phyloP scores from a whole-genome alignment of 2,329 filamentous ascomycete species.

The Xenoacremonium recifei region DNA sequence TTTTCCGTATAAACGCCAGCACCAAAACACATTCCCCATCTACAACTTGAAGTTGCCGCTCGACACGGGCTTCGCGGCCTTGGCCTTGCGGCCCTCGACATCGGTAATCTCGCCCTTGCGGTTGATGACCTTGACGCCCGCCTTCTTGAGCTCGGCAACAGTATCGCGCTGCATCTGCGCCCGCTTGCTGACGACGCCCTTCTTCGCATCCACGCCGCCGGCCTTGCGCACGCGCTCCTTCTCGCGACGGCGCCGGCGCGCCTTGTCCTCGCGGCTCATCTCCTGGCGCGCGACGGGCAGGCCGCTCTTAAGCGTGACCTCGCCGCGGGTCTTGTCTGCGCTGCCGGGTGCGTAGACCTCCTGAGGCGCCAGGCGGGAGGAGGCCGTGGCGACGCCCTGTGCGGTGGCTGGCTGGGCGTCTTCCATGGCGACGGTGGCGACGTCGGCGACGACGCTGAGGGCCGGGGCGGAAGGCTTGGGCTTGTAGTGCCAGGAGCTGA shows the following conservation, averaged over 20 bases:
- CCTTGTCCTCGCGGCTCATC: constrained; percentile 83
- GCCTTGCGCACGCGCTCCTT: constrained; percentile 82
- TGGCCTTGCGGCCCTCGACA: constrained; percentile 76
- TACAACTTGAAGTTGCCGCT: constrained; percentile 64
- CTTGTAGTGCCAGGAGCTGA: constrained; percentile 94
- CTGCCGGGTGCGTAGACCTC: constrained; percentile 87
- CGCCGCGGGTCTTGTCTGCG: constrained; percentile 61
- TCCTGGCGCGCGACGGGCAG: constrained; percentile 79
- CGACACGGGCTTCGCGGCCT: constrained; percentile 47
- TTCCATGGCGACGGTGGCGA: constrained; percentile 91
- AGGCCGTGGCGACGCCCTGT: constrained; percentile 65
- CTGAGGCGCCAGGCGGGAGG: constrained; percentile 84
- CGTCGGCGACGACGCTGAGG: constrained; percentile 84
- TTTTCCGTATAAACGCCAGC: too few species aligned
- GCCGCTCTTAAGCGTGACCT: constrained; percentile 76
- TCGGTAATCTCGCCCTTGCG: constrained; percentile 84
- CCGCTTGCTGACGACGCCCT: constrained; percentile 58
- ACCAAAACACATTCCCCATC: constrained; percentile 2
- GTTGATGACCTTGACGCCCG: constrained; percentile 88
- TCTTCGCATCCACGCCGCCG: constrained; percentile 45
- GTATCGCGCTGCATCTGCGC: constrained; percentile 47
- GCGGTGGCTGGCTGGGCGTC: constrained; percentile 87
- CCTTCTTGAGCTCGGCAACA: constrained; percentile 72
- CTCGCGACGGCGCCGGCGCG: constrained; percentile 70
- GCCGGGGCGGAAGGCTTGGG: constrained; percentile 80